Evolutionary conservation across 768 basidiomycete species (phyloP).

Genomic region (Boletus vermiculosoides): DNA sequence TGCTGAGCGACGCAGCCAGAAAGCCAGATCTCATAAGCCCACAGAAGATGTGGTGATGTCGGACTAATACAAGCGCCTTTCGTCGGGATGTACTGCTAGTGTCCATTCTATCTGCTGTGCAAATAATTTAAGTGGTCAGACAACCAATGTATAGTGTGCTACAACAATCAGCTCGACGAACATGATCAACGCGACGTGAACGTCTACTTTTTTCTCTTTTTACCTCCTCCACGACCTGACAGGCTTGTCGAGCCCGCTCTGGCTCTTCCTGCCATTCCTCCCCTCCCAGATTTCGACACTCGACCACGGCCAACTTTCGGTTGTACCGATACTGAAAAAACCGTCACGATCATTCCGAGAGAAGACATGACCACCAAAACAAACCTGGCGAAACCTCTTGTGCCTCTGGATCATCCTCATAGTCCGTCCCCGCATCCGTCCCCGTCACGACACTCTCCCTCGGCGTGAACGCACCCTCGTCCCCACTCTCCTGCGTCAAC

Average conservation of each 20-base stretch:
- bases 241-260: slow-evolving; percentile 25
- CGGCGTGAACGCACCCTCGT: slow-evolving; percentile 62
- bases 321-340: slow-evolving; percentile 18
- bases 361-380: slow-evolving; percentile 16
- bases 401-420: slow-evolving; percentile 69
- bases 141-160: neutral
- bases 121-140: slow-evolving; percentile 5
- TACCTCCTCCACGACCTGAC: slow-evolving; percentile 24
- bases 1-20: slow-evolving; percentile 51
- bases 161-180: neutral
- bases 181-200: neutral
- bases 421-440: slow-evolving; percentile 69
- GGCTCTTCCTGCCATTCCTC: slow-evolving; percentile 24
- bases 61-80: slow-evolving; percentile 13
- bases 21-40: slow-evolving; percentile 15
- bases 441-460: slow-evolving; percentile 67
- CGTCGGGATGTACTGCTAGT: slow-evolving; percentile 9
- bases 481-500: slow-evolving; percentile 78
- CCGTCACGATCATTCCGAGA: slow-evolving; percentile 12
- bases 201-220: slow-evolving; percentile 35
- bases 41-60: slow-evolving; percentile 27
- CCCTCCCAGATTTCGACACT: slow-evolving; percentile 25
- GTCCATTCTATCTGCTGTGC: neutral
- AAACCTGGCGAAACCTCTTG: slow-evolving; percentile 59
- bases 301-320: slow-evolving; percentile 26